Conservation (phyloP, 2,329 filamentous ascomycete species). For the Cladosporium halotolerans region DNA sequence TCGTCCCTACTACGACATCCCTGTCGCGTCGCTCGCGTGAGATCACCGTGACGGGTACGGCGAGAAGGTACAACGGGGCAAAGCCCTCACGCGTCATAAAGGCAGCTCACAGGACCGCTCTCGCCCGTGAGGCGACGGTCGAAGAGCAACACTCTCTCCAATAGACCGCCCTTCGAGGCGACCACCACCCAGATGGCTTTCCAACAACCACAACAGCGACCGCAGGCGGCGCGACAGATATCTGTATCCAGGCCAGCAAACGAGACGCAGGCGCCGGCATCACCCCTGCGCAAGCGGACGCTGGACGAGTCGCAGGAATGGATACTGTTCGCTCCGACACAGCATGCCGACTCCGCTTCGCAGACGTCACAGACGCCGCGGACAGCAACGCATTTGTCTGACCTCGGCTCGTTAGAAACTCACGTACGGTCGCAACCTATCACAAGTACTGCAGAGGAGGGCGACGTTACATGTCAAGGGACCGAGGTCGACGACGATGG, state of each 20-base stretch:
- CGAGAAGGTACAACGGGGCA: neutral
- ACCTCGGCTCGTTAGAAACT: constrained; percentile 72
- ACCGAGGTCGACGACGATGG: constrained; percentile 51
- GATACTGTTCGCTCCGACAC: constrained; percentile 73
- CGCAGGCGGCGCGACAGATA: constrained; percentile 19
- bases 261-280: constrained; percentile 16
- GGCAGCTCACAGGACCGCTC: constrained; percentile 5
- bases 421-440: constrained; percentile 53
- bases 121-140: constrained; percentile 4
- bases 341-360: constrained; percentile 53
- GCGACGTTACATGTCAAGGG: constrained; percentile 21
- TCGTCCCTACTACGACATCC: neutral
- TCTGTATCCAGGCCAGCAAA: constrained; percentile 16
- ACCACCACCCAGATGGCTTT: constrained; percentile 24
- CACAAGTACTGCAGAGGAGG: constrained; percentile 35
- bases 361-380: constrained; percentile 61
- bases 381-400: constrained; percentile 67
- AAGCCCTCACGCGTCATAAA: constrained; percentile 1
- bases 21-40: neutral
- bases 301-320: constrained; percentile 81
- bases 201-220: constrained; percentile 29
- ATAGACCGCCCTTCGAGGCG: neutral
- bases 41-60: neutral
- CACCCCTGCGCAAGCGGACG: constrained; percentile 38
- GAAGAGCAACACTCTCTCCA: neutral